Evolutionary conservation across 2,329 filamentous ascomycete genomes (phyloP).

Genomic region (Colletotrichum spinosum): DNA sequence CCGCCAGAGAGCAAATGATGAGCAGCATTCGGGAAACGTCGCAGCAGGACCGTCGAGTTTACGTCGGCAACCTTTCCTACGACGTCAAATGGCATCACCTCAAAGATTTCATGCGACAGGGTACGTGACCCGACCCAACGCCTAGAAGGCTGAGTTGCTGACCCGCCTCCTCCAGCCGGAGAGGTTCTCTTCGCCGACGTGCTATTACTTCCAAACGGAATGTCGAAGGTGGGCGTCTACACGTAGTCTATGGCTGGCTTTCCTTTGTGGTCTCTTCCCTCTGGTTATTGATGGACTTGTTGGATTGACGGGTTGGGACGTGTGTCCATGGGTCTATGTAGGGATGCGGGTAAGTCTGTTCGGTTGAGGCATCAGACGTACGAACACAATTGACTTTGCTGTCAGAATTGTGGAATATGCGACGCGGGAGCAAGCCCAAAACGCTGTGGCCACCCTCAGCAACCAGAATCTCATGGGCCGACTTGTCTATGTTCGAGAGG

Average conservation of each 20-base stretch:
- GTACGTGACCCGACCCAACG: constrained; percentile 65
- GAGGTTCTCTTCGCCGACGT: constrained; percentile 99
- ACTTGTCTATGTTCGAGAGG: constrained; percentile 98
- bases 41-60: constrained; percentile 98
- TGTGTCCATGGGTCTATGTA: constrained; percentile 89
- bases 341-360: constrained; percentile 94
- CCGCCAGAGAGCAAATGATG: constrained; percentile 96
- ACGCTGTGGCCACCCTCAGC: constrained; percentile 96
- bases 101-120: constrained; percentile 99
- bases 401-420: constrained; percentile 99
- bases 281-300: constrained; percentile 83
- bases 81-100: constrained; percentile 99
- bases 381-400: constrained; percentile 45
- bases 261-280: constrained; percentile 73
- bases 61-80: constrained; percentile 98
- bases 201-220: constrained; percentile 99
- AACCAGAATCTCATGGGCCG: constrained; percentile 99
- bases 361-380: no score
- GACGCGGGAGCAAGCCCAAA: constrained; percentile 98
- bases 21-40: constrained; percentile 92
- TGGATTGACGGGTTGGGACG: constrained; percentile 99
- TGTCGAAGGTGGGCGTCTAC: constrained; percentile 99
- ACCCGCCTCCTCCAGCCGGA: constrained; percentile 75
- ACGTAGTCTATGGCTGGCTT: constrained; percentile 88
- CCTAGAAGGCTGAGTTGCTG: constrained; percentile 19